phyloP scores from a whole-genome alignment of 2,329 filamentous ascomycete species.

The Clarireedia sp. region DNA sequence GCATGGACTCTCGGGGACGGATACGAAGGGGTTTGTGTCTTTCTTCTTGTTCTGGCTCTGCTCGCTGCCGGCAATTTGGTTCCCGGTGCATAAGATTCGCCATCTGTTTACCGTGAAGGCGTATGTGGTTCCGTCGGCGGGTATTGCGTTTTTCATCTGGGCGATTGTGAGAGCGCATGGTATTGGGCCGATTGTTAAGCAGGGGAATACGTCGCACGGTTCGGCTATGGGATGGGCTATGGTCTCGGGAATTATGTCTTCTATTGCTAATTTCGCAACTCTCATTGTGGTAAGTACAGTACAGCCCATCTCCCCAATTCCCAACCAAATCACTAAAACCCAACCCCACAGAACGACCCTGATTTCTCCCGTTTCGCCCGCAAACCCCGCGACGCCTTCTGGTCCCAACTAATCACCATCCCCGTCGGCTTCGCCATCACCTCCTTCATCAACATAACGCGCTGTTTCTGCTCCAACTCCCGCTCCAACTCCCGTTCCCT shows the following conservation, averaged over 20 bases:
- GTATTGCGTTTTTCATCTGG: constrained; percentile 83
- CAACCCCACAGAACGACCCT: constrained; percentile 47
- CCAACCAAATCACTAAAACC: no score
- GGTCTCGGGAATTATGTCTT: constrained; percentile 77
- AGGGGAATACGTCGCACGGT: constrained; percentile 55
- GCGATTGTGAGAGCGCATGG: constrained; percentile 73
- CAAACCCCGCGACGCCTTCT: constrained; percentile 68
- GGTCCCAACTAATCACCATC: constrained; percentile 72
- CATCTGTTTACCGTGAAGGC: constrained; percentile 90
- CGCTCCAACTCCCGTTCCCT: no score
- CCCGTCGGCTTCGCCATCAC: constrained; percentile 67
- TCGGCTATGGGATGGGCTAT: constrained; percentile 72
- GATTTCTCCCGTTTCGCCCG: constrained; percentile 80
- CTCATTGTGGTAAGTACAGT: constrained; percentile 54
- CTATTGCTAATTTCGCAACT: constrained; percentile 85
- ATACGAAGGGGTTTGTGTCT: constrained; percentile 65
- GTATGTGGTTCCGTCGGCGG: constrained; percentile 74
- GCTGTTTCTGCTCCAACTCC: no score
- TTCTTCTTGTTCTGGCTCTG: constrained; percentile 84
- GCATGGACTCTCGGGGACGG: constrained; percentile 69
- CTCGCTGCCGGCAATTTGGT: constrained; percentile 79
- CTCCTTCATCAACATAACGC: constrained; percentile 79
- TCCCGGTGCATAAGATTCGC: constrained; percentile 79
- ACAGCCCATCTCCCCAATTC: not conserved
- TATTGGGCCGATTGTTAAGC: constrained; percentile 72